Evolutionary conservation across 2,329 filamentous ascomycete genomes (phyloP).

Genomic region (Nigrospora oryzae): DNA sequence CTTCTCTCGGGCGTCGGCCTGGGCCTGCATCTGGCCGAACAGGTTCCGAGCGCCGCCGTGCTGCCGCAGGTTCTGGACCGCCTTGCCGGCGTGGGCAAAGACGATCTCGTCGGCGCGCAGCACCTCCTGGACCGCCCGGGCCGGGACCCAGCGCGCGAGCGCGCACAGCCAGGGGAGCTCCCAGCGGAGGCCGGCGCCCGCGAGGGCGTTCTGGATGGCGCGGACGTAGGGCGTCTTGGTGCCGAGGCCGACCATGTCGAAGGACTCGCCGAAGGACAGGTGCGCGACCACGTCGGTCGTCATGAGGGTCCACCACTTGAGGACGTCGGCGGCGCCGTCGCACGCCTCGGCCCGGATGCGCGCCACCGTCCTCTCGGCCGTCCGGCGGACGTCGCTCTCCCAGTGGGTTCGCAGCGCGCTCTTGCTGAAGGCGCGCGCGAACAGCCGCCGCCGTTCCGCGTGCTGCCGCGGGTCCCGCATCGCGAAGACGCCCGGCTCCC

Average conservation of each 20-base stretch:
- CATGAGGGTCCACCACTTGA: slow-evolving; percentile 47
- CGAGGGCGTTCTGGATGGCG: slow-evolving; percentile 22
- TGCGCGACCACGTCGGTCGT: slow-evolving; percentile 45
- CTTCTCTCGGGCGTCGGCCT: not conserved
- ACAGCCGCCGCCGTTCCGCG: slow-evolving; percentile 26
- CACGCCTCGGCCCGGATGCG: not conserved
- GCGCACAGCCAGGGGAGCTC: not conserved
- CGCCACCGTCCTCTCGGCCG: not conserved
- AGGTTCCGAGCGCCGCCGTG: not conserved
- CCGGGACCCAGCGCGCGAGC: not conserved
- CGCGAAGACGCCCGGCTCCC: slow-evolving; percentile 24
- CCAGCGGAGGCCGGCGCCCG: not conserved
- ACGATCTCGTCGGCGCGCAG: not conserved
- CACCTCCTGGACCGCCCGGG: not conserved
- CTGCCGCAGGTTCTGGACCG: not conserved
- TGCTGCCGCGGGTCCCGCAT: slow-evolving; percentile 28
- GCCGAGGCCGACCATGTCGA: slow-evolving; percentile 39
- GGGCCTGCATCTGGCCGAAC: slow-evolving; percentile 1
- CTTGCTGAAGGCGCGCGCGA: slow-evolving; percentile 29
- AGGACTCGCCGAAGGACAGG: slow-evolving; percentile 45
- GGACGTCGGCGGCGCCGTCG: slow-evolving; percentile 31
- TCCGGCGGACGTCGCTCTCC: slow-evolving; percentile 22
- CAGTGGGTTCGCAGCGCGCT: slow-evolving; percentile 30
- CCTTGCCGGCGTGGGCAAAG: not conserved
- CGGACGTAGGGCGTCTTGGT: slow-evolving; percentile 30